phyloP scores from a whole-genome alignment of 768 basidiomycete genomes.

The Mycena chlorophos region DNA sequence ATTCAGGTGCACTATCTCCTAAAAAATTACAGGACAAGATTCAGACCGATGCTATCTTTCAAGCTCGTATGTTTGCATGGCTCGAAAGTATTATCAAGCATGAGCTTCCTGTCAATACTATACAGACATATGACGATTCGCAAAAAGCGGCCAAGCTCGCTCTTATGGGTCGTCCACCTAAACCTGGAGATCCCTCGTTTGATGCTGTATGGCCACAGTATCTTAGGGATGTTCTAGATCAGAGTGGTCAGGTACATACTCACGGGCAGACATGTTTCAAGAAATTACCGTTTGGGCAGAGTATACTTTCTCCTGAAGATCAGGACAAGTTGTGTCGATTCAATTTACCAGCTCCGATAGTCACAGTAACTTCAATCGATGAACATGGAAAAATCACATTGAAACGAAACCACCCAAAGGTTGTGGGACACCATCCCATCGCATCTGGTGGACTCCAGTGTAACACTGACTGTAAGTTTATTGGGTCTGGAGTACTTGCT shows the following conservation, averaged over 20 bases:
- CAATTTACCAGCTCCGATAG: constrained; percentile 1
- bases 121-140: neutral
- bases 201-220: constrained; percentile 1
- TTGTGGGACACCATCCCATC: constrained; percentile 14
- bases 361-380: constrained; percentile 10
- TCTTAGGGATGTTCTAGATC: constrained; percentile 2
- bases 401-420: neutral
- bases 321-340: constrained; percentile 16
- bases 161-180: constrained; percentile 7
- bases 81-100: constrained; percentile 7
- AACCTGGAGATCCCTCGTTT: constrained; percentile 4
- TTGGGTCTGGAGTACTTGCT: constrained; percentile 13
- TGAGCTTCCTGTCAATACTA: constrained; percentile 5
- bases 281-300: neutral
- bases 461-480: constrained; percentile 19
- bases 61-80: neutral
- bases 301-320: neutral
- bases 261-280: constrained; percentile 15
- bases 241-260: neutral
- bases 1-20: constrained; percentile 14
- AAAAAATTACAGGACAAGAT: constrained; percentile 10
- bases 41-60: constrained; percentile 4
- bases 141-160: neutral
- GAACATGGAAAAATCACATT: constrained; percentile 16
- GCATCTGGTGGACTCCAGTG: constrained; percentile 13